Evolutionary conservation across 2,329 filamentous ascomycete species (phyloP).

Genomic region (Alternaria triticimaculans): DNA sequence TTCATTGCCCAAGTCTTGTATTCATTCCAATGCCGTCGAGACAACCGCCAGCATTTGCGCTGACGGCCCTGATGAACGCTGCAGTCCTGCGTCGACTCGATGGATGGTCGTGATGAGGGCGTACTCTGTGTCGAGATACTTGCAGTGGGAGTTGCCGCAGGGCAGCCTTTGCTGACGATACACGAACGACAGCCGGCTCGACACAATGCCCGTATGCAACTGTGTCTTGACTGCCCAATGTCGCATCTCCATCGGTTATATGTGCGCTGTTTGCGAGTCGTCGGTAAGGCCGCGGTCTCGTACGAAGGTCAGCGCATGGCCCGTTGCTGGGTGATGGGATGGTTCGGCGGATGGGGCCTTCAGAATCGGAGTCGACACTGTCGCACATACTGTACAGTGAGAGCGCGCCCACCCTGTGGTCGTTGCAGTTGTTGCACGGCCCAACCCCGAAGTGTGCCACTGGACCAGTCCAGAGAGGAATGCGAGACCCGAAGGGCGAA

Average conservation of each 20-base stretch:
- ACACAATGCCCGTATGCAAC: not conserved
- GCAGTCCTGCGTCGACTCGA: too few species aligned
- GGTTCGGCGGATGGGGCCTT: not conserved
- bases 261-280: not conserved
- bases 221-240: not conserved
- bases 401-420: not conserved
- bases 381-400: too few species aligned
- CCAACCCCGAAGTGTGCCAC: not conserved
- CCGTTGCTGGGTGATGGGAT: not conserved
- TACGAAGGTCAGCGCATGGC: not conserved
- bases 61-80: too few species aligned
- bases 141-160: not conserved
- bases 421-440: not conserved
- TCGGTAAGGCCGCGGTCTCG: not conserved
- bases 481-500: not conserved
- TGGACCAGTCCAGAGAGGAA: not conserved
- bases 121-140: not conserved
- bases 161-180: not conserved
- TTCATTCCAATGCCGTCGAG: not conserved
- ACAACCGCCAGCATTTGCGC: too few species aligned
- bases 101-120: too few species aligned
- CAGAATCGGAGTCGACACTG: too few species aligned
- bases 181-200: not conserved
- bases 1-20: not conserved
- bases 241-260: not conserved